A percentile compares a stretch with the other conserved stretches of the same genome.
Conservation (phyloP, 2,329 filamentous ascomycete species). For the Calonectria fujianensis region DNA sequence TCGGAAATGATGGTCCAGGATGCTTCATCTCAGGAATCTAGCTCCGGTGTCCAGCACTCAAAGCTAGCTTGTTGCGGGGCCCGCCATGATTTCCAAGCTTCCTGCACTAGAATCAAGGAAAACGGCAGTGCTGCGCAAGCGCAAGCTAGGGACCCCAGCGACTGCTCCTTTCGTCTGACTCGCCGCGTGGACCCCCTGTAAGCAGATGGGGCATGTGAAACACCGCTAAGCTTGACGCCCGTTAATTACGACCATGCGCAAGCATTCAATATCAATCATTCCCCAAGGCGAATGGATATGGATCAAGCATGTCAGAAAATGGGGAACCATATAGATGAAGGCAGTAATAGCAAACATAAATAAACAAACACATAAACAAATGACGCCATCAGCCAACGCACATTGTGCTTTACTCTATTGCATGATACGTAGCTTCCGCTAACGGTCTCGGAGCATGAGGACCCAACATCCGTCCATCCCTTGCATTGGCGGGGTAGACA, state of each 20-base stretch:
- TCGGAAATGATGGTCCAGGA: constrained; percentile 33
- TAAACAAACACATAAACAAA: background rate
- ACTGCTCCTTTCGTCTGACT: constrained; percentile 28
- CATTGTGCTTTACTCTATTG: background rate
- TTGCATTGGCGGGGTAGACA: constrained; percentile 14
- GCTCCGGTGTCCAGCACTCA: constrained; percentile 7
- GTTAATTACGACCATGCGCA: constrained; percentile 24
- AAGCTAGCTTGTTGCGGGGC: constrained; percentile 7
- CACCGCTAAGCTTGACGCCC: constrained; percentile 16
- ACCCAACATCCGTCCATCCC: background rate
- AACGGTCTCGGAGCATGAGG: background rate
- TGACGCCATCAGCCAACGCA: background rate
- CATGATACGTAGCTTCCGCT: background rate
- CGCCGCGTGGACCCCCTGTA: constrained; percentile 38
- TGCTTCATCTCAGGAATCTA: background rate
- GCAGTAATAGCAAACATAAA: background rate
- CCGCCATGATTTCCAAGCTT: constrained; percentile 24
- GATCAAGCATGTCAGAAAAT: background rate
- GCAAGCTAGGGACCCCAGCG: constrained; percentile 25
- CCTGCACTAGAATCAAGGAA: constrained; percentile 36
- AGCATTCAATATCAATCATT: constrained; percentile 15
- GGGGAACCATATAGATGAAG: background rate
- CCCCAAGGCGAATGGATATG: background rate
- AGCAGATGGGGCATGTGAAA: constrained; percentile 34
- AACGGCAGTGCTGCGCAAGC: constrained; percentile 23